Evolutionary conservation across 345 rosid species (phyloP).

Genomic region (Salix dunnii): DNA sequence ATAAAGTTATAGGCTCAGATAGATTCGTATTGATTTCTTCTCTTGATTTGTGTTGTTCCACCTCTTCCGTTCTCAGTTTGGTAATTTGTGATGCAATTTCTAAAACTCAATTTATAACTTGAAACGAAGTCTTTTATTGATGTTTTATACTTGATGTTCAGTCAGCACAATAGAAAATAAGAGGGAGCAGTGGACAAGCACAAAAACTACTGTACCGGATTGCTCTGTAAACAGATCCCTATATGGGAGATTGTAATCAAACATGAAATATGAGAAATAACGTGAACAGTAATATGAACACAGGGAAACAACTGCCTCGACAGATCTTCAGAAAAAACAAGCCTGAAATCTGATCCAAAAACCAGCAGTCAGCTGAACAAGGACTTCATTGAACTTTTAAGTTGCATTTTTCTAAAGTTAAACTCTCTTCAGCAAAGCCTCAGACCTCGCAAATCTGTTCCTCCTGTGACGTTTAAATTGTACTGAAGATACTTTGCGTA

Average conservation of each 20-base stretch:
- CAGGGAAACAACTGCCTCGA: conserved; percentile 6
- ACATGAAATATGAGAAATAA: background rate
- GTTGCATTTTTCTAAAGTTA: background rate
- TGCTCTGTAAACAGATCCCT: background rate
- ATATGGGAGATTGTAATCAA: too few species aligned
- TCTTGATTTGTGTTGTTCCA: background rate
- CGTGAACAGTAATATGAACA: background rate
- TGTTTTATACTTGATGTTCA: background rate
- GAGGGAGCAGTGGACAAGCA: background rate
- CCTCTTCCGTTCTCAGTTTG: background rate
- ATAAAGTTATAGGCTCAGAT: background rate
- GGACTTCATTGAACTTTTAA: background rate
- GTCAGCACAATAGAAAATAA: background rate
- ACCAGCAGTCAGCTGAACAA: background rate
- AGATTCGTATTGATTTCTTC: background rate
- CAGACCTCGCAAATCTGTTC: conserved; percentile 53
- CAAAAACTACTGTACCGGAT: background rate
- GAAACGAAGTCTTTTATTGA: background rate
- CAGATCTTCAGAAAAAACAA: conserved; percentile 6
- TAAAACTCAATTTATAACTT: background rate
- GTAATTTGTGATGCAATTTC: background rate
- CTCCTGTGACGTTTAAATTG: conserved; percentile 44
- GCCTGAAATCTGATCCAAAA: background rate
- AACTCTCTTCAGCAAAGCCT: conserved; percentile 12
- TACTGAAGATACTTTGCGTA: conserved; percentile 47